Evolutionary conservation across 768 basidiomycete genomes (phyloP).

Genomic region (Kwoniella dejecticola): DNA sequence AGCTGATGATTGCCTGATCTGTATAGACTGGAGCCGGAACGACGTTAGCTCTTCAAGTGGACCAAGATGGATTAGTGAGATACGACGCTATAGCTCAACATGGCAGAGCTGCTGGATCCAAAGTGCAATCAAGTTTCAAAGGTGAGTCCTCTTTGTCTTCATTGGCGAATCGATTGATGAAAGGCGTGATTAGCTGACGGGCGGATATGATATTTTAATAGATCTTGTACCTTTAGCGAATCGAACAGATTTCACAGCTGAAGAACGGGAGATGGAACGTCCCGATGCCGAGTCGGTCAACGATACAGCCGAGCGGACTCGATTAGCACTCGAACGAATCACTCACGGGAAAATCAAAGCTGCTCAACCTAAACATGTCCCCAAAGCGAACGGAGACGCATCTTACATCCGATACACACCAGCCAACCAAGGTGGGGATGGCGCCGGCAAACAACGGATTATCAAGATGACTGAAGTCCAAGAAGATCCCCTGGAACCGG

Average conservation of each 20-base stretch:
- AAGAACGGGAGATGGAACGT: constrained; percentile 76
- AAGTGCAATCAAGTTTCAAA: constrained; percentile 93
- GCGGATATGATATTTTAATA: constrained; percentile 11
- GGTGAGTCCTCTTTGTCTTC: constrained; percentile 39
- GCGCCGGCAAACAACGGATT: constrained; percentile 81
- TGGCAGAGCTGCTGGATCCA: constrained; percentile 82
- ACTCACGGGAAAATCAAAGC: constrained; percentile 97
- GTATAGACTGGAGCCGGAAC: constrained; percentile 82
- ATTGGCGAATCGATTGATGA: too few species aligned
- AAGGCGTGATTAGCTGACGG: constrained; percentile 3
- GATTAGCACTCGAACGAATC: constrained; percentile 86
- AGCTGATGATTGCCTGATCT: not conserved
- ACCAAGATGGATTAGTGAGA: constrained; percentile 91
- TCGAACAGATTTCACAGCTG: constrained; percentile 81
- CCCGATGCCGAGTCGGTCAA: constrained; percentile 92
- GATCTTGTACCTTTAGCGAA: constrained; percentile 91
- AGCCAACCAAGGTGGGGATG: constrained; percentile 77
- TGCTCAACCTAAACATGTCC: constrained; percentile 93
- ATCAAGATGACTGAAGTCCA: constrained; percentile 99
- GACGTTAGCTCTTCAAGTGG: constrained; percentile 94
- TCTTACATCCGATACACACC: constrained; percentile 96
- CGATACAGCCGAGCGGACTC: constrained; percentile 85
- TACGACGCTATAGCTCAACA: constrained; percentile 97
- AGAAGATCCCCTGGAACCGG: constrained; percentile 95
- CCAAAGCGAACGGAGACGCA: constrained; percentile 78